These are phyloP conservation scores for Wickerhamiella lipophila DNA, from an alignment of 805 yeast genomes.

Conservation along the genomic window DNA sequence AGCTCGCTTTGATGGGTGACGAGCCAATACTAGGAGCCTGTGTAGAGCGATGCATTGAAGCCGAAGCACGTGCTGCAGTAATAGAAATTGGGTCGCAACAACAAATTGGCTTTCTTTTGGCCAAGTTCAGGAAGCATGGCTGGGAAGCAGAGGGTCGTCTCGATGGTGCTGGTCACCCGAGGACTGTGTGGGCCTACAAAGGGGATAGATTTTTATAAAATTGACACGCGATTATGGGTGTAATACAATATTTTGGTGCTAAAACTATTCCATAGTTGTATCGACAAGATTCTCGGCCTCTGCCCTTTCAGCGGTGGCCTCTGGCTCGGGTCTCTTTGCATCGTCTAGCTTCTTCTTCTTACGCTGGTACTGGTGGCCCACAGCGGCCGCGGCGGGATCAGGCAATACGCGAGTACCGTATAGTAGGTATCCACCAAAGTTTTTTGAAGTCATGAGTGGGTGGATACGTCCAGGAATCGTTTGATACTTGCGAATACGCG, in stretches of 20 bases:
- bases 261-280: neutral
- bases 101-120: conserved; percentile 40
- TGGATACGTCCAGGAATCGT: conserved; percentile 89
- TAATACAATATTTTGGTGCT: too few relatives aligned
- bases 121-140: conserved; percentile 17
- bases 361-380: conserved; percentile 30
- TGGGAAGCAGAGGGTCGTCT: conserved; percentile 34
- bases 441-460: conserved; percentile 86
- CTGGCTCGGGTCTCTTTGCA: too few relatives aligned
- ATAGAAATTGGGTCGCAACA: conserved; percentile 59
- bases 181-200: conserved; percentile 22
- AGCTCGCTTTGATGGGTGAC: conserved; percentile 66
- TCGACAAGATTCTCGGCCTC: neutral
- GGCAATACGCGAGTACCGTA: conserved; percentile 74
- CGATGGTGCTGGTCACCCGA: conserved; percentile 19
- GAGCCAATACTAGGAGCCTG: conserved; percentile 55
- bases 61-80: conserved; percentile 44
- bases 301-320: too few relatives aligned
- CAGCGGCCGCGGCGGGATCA: conserved; percentile 51
- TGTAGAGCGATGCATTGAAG: conserved; percentile 32
- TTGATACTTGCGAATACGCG: conserved; percentile 76
- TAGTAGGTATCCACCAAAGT: conserved; percentile 81
- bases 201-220: conserved; percentile 1
- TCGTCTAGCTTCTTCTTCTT: conserved; percentile 10
- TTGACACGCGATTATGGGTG: too few relatives aligned